Base-by-base conservation (phyloP, 805 yeast genomes). In the Candida odintsovae region DNA sequence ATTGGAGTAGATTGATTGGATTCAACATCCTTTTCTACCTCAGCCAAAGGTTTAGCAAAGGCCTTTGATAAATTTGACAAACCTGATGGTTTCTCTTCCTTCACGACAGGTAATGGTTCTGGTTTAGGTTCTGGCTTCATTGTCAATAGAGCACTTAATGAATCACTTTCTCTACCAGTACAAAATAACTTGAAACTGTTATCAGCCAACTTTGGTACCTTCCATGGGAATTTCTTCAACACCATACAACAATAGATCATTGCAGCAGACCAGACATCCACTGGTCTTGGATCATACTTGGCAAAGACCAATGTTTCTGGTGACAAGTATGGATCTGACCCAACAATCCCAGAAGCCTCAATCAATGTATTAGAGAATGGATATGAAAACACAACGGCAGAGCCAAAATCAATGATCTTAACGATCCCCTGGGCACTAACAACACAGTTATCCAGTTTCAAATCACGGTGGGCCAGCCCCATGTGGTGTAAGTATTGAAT, bases 241-340 rank as follows among this genome's bases (percentile, higher is more conserved):
- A 87, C 78, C 96, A 90, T 89, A 70, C 97, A 90, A 55, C 95
- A 87, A 66, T 86, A 86, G 42, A 90, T 86, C 49, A 90, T 88
- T 9, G 96, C 96, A 29, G 82, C 81, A 7, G 96, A 86, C 97
- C 97, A 90, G 40, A 90, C 79, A 68, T 90, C 97, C 7, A 90
- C 95, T 1, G 97, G 95, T 53, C 95, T 76, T 15, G 97, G 96
- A 62, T 87, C 95, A 60, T 90, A 90, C 51, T 83, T 83, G 54
- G 80, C 72, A 62, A 86, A 84, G 10, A 88, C 86, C 51, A 90
- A 78, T 8, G 87, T 96, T 64, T 90, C 97, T 1, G 97, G 97
- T 1, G 97, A 95, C 63, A 90, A 69, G 64, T 86, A 85, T 26
- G 97, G 90, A 67, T 88, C 95, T 13, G 90, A 82, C 2, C 95